These are phyloP conservation scores for Wickerhamomyces sp. DNA, from an alignment of 1,139 yeast species.

Conservation along the genomic window DNA sequence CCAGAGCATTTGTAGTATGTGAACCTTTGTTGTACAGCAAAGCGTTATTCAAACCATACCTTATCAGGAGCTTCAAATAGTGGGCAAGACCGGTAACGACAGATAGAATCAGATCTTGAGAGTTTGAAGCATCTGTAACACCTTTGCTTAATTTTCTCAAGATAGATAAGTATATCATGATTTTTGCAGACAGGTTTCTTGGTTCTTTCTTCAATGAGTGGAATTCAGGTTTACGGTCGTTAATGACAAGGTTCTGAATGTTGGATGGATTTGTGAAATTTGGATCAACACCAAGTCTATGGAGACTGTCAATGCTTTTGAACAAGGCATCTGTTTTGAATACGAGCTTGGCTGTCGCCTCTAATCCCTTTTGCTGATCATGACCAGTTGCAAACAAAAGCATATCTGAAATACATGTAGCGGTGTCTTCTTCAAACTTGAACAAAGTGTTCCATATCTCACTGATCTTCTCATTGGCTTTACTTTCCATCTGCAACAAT, in stretches of 20 bases:
- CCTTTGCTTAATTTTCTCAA: slow-evolving; percentile 49
- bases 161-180: slow-evolving; percentile 73
- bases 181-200: slow-evolving; percentile 75
- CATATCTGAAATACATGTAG: slow-evolving; percentile 90
- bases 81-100: slow-evolving; percentile 93
- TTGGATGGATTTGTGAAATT: slow-evolving; percentile 8
- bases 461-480: slow-evolving; percentile 64
- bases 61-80: slow-evolving; percentile 75
- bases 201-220: slow-evolving; percentile 56
- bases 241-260: slow-evolving; percentile 5
- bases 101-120: slow-evolving; percentile 66
- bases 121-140: slow-evolving; percentile 27
- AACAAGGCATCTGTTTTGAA: slow-evolving; percentile 73
- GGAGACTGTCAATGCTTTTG: slow-evolving; percentile 62
- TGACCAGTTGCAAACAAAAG: slow-evolving; percentile 78
- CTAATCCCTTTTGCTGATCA: slow-evolving; percentile 63
- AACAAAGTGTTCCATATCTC: slow-evolving; percentile 86
- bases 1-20: slow-evolving; percentile 58
- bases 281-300: slow-evolving; percentile 29
- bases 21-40: slow-evolving; percentile 57
- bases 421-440: slow-evolving; percentile 89
- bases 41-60: slow-evolving; percentile 76
- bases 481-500: slow-evolving; percentile 54
- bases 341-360: slow-evolving; percentile 70
- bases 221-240: slow-evolving; percentile 7